phyloP scores from a whole-genome alignment of 768 basidiomycete genomes.

The Boletellus emodensis region DNA sequence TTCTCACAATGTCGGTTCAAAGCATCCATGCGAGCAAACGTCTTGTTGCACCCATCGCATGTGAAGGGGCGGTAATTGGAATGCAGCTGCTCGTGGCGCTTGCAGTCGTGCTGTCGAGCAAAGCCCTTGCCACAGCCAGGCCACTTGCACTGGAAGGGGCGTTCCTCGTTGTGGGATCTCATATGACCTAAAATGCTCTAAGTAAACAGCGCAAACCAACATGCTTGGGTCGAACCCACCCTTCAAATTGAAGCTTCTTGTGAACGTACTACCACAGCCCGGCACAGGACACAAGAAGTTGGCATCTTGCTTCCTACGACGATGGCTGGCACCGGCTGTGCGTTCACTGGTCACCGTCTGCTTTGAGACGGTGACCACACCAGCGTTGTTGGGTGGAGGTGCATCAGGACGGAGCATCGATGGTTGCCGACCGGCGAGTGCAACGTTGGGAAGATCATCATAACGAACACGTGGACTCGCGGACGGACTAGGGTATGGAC shows the following conservation, averaged over 20 bases:
- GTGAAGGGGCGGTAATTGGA: slow-evolving; percentile 89
- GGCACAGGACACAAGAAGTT: slow-evolving; percentile 80
- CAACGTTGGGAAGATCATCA: slow-evolving; percentile 42
- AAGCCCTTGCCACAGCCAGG: slow-evolving; percentile 94
- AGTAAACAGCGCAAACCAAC: slow-evolving; percentile 8
- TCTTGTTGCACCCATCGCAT: slow-evolving; percentile 90
- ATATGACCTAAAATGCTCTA: slow-evolving; percentile 63
- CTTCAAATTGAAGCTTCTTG: slow-evolving; percentile 89
- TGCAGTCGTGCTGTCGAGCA: slow-evolving; percentile 93
- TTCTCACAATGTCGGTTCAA: slow-evolving; percentile 87
- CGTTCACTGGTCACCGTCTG: slow-evolving; percentile 89
- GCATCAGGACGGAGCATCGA: slow-evolving; percentile 24
- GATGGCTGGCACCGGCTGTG: slow-evolving; percentile 82
- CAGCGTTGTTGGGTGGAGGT: slow-evolving; percentile 3
- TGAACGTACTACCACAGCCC: slow-evolving; percentile 85
- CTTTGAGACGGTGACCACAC: slow-evolving; percentile 43
- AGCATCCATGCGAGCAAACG: slow-evolving; percentile 93
- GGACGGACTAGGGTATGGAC: slow-evolving; percentile 66
- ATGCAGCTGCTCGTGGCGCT: slow-evolving; percentile 92
- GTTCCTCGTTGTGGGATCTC: slow-evolving; percentile 91
- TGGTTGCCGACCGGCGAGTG: slow-evolving; percentile 21
- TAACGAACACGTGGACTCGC: slow-evolving; percentile 57
- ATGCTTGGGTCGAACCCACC: slow-evolving; percentile 42
- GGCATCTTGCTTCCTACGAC: slow-evolving; percentile 83
- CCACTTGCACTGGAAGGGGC: slow-evolving; percentile 93